Evolutionary conservation across 306 rosid species (phyloP), one percentile per base, ranked within the genome.

Genomic region (Sesbania bispinosa): DNA sequence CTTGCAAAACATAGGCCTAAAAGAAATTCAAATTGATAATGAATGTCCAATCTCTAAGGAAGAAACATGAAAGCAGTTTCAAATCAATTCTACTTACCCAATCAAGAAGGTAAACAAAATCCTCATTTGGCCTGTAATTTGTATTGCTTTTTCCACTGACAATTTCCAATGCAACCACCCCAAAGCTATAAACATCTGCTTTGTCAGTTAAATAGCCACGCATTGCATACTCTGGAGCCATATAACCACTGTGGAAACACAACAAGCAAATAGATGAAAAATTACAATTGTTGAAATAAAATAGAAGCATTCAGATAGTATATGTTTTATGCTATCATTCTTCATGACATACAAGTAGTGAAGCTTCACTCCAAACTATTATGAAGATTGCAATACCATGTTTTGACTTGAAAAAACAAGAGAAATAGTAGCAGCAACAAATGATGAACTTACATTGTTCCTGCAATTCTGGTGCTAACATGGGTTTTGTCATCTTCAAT

Each of bases 221-320:
- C 96, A 93, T 93, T 69, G 97, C 98, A 77, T 93, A 93, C 60
- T 93, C 97, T 0, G 98, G 98, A 71, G 98, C 98, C 96, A 93
- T 93, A 61, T 93, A 93, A 72, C 98, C 98, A n/a, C 98, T 93
- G 54, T 61, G 82, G 1, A 82, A 57, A 14, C 42, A 41, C 14
- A 83, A 39, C 21, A 46, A 35, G 4, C 62, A 69, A 41, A 24
- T 11, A 20, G 10, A 48, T 6, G 2, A 45, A 69, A n/a, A 27
- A 68, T 13, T 62, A 33, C 19, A 3, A 26, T 26, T 3, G 29
- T 1, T 47, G 21, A 32, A 11, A 51, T 11, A 16, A 7, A 10
- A 29, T 29, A 42, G 24, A 29, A 58, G 46, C 47, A 8, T 29
- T 23, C 16, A 48, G 70, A 61, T 14, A n/a, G n/a, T n/a, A n/a